Percentiles rank a stretch among this genome's conserved stretches.
phyloP scores from a whole-genome alignment of 768 basidiomycete species.

The Mycena olivaceomarginata region DNA sequence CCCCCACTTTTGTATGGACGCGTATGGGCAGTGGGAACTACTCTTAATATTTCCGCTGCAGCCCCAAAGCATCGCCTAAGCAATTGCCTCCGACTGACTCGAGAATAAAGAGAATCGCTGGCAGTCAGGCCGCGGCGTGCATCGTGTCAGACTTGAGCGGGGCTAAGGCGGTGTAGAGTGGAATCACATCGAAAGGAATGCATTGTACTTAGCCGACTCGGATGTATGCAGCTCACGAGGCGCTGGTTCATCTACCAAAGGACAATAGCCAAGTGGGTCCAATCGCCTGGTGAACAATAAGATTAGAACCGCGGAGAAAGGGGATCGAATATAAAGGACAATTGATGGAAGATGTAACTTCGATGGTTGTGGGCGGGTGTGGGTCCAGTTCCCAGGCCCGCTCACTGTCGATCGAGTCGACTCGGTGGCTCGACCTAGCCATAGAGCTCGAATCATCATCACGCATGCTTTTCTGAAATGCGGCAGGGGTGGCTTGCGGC shows the following conservation, averaged over 20 bases:
- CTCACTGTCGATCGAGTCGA: not conserved
- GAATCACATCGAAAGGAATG: not conserved
- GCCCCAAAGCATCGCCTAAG: not conserved
- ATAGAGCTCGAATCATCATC: not conserved
- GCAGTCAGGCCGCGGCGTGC: too few species aligned
- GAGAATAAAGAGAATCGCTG: too few species aligned
- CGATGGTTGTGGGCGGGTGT: slow-evolving; percentile 9
- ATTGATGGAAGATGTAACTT: not conserved
- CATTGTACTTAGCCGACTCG: slow-evolving; percentile 1
- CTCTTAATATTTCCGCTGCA: not conserved
- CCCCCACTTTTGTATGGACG: not conserved
- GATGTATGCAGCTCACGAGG: not conserved
- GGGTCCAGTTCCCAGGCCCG: not conserved
- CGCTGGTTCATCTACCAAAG: too few species aligned
- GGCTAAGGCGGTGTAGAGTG: too few species aligned
- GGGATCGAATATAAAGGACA: not conserved
- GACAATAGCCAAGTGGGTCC: too few species aligned
- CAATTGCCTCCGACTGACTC: not conserved
- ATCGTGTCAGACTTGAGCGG: too few species aligned
- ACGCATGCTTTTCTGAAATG: not conserved
- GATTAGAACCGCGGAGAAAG: too few species aligned
- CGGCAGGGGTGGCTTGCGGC: too few species aligned
- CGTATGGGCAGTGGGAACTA: slow-evolving; percentile 9
- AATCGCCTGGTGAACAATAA: too few species aligned
- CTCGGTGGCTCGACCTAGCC: not conserved